These are phyloP conservation scores for Hanseniaspora vineae DNA, from an alignment of 805 yeast species.

Conservation along the genomic window DNA sequence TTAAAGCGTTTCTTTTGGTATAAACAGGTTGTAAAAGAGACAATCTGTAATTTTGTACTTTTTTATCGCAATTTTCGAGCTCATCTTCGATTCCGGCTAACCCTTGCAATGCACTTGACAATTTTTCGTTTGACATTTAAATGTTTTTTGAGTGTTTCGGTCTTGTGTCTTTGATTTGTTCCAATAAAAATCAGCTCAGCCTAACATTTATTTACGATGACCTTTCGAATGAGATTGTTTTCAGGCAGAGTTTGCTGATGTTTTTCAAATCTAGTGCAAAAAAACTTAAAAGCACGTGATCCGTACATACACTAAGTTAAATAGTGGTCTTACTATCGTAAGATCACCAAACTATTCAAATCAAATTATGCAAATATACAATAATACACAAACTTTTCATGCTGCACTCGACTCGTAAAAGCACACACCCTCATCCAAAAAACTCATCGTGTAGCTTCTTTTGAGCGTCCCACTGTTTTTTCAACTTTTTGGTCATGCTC, in stretches of 20 bases:
- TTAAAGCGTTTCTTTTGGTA: slow-evolving; percentile 39
- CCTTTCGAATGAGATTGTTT: too few species aligned
- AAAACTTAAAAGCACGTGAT: neutral
- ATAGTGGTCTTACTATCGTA: too few species aligned
- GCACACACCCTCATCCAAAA: slow-evolving; percentile 8
- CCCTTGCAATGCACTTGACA: slow-evolving; percentile 26
- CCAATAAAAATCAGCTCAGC: too few species aligned
- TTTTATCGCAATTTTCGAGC: slow-evolving; percentile 46
- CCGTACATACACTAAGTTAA: too few species aligned
- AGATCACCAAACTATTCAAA: too few species aligned
- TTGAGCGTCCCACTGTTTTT: slow-evolving; percentile 68
- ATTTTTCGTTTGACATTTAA: neutral
- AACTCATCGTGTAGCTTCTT: slow-evolving; percentile 70
- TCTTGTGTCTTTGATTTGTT: neutral
- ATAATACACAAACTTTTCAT: neutral
- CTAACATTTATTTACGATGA: too few species aligned
- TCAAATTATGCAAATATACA: neutral
- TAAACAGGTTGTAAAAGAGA: slow-evolving; percentile 45
- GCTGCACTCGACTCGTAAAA: neutral
- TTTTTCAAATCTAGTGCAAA: too few species aligned
- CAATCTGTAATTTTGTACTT: slow-evolving; percentile 41
- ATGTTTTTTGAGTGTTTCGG: neutral
- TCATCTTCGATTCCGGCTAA: slow-evolving; percentile 47
- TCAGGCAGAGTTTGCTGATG: too few species aligned
- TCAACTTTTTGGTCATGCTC: slow-evolving; percentile 71